Evolutionary conservation across 2,329 filamentous ascomycete species (phyloP).

Genomic region (Pseudogymnoascus sp.): DNA sequence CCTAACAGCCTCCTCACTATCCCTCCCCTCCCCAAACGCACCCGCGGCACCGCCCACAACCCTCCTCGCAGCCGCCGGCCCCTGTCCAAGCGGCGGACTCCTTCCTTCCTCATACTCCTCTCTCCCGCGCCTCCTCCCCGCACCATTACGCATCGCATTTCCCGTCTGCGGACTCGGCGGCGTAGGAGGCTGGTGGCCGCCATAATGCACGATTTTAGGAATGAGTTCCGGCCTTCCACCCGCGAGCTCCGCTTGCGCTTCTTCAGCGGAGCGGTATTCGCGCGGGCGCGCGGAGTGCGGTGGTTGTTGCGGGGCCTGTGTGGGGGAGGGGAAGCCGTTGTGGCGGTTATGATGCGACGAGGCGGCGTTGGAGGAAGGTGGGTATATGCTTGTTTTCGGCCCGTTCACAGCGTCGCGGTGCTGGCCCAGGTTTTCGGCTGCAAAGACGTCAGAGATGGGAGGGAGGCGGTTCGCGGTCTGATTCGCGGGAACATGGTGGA

Average conservation of each 20-base stretch:
- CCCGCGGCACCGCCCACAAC: slow-evolving; percentile 32
- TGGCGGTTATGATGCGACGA: slow-evolving; percentile 58
- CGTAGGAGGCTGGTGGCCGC: slow-evolving; percentile 85
- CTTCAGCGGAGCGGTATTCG: slow-evolving; percentile 93
- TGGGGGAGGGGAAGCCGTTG: slow-evolving; percentile 65
- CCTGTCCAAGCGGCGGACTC: slow-evolving; percentile 74
- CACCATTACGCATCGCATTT: slow-evolving; percentile 35
- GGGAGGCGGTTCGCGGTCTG: slow-evolving; percentile 90
- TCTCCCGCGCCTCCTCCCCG: slow-evolving; percentile 66
- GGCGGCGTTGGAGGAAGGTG: slow-evolving; percentile 23
- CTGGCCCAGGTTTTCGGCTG: slow-evolving; percentile 61
- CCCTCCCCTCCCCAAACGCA: slow-evolving; percentile 73
- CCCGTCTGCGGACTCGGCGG: slow-evolving; percentile 52
- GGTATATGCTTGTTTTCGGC: slow-evolving; percentile 14
- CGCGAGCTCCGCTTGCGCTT: slow-evolving; percentile 82
- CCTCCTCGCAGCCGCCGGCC: slow-evolving; percentile 52
- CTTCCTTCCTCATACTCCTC: slow-evolving; percentile 92
- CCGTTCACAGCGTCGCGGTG: slow-evolving; percentile 41
- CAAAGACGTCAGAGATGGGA: slow-evolving; percentile 91
- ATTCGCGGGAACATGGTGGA: slow-evolving; percentile 79
- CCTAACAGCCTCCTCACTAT: slow-evolving; percentile 73
- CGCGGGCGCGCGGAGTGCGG: slow-evolving; percentile 57
- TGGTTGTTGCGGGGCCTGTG: slow-evolving; percentile 54
- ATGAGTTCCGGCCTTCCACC: slow-evolving; percentile 88
- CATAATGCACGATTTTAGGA: slow-evolving; percentile 92